These are phyloP conservation scores for Cicer arietinum DNA, from an alignment of 306 rosid species.

Conservation along the genomic window DNA sequence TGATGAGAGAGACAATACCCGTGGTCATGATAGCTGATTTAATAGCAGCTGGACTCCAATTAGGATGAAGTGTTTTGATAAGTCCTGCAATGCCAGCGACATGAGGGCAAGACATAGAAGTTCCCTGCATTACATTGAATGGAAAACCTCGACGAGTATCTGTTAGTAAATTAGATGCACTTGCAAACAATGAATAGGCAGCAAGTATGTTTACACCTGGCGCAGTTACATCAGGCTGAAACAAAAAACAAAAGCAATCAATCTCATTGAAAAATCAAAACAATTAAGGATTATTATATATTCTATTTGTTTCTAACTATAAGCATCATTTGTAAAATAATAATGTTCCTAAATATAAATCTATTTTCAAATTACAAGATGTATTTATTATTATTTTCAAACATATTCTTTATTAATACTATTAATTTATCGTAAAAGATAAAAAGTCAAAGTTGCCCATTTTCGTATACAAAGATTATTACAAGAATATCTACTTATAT, in stretches of 20 bases:
- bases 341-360: too few species aligned
- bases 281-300: too few species aligned
- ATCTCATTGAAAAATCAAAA: too few species aligned
- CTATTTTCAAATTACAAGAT: too few species aligned
- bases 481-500: too few species aligned
- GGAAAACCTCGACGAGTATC: slow-evolving; percentile 53
- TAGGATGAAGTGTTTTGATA: slow-evolving; percentile 50
- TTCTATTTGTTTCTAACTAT: too few species aligned
- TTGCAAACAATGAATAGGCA: slow-evolving; percentile 49
- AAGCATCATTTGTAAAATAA: too few species aligned
- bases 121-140: slow-evolving; percentile 56
- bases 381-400: too few species aligned
- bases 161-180: slow-evolving; percentile 36
- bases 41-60: slow-evolving; percentile 52
- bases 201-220: slow-evolving; percentile 59
- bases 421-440: too few species aligned
- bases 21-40: slow-evolving; percentile 74
- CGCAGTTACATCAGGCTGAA: slow-evolving; percentile 58
- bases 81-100: slow-evolving; percentile 48
- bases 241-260: not conserved
- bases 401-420: too few species aligned
- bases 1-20: slow-evolving; percentile 38
- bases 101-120: slow-evolving; percentile 63
- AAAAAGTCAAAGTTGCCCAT: too few species aligned
- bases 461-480: too few species aligned